Conservation (phyloP, 2,329 filamentous ascomycete species). For the Fusarium oligoseptatum region DNA sequence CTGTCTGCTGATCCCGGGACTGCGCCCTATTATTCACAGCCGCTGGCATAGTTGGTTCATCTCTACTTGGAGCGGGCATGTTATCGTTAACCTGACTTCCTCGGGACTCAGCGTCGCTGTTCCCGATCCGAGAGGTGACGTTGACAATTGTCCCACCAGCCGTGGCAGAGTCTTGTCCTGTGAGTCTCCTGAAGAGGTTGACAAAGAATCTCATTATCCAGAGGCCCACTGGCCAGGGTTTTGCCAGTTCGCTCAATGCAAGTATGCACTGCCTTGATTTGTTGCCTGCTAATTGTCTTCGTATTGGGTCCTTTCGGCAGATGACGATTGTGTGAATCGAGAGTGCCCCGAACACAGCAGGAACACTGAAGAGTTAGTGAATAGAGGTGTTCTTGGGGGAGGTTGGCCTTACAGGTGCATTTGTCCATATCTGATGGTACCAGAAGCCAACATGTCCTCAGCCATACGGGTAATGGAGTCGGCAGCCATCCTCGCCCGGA, state of each 20-base stretch:
- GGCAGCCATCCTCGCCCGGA: conserved; percentile 20
- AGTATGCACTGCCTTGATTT: conserved; percentile 43
- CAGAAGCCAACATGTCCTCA: conserved; percentile 26
- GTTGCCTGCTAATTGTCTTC: conserved; percentile 35
- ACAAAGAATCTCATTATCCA: conserved; percentile 39
- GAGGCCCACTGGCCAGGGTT: conserved; percentile 35
- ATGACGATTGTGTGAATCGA: conserved; percentile 40
- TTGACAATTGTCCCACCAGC: conserved; percentile 23
- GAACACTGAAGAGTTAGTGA: conserved; percentile 11
- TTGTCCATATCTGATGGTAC: conserved; percentile 20
- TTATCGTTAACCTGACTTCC: background rate
- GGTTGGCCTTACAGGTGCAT: conserved; percentile 20
- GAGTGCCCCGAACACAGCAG: conserved; percentile 31
- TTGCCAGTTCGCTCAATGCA: conserved; percentile 32
- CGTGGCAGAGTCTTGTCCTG: conserved; percentile 20
- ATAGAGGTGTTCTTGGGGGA: fast-evolving
- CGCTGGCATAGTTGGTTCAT: background rate
- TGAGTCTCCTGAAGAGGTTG: conserved; percentile 33
- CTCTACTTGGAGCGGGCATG: background rate
- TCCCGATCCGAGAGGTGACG: conserved; percentile 18
- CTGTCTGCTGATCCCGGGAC: conserved; percentile 2
- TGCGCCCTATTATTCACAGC: background rate
- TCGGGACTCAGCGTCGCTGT: background rate
- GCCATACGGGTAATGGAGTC: conserved; percentile 36
- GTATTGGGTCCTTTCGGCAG: conserved; percentile 28